phyloP scores from a whole-genome alignment of 768 basidiomycete genomes.

The Lactarius indigo region DNA sequence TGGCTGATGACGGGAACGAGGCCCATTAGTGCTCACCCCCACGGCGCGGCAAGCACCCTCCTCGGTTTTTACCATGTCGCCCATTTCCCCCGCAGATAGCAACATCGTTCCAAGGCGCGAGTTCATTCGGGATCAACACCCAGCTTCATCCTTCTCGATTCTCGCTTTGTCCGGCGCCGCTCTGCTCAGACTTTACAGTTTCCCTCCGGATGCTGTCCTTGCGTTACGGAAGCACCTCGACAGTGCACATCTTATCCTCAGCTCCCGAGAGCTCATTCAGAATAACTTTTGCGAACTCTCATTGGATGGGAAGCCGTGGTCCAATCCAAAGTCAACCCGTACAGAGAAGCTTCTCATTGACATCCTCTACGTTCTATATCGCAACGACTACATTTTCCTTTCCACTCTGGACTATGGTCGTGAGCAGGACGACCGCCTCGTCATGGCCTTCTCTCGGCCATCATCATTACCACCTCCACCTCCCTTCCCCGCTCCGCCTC shows the following conservation, averaged over 20 bases:
- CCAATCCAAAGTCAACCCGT: constrained; percentile 57
- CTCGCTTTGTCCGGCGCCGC: constrained; percentile 64
- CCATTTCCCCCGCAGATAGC: constrained; percentile 39
- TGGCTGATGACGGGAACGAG: constrained; percentile 16
- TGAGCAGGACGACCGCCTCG: constrained; percentile 68
- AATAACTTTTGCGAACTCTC: constrained; percentile 65
- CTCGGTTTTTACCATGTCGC: constrained; percentile 18
- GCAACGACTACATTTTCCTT: constrained; percentile 58
- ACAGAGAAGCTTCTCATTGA: constrained; percentile 70
- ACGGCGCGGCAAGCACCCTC: constrained; percentile 23
- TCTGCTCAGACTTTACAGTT: constrained; percentile 67
- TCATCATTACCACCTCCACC: constrained; percentile 29
- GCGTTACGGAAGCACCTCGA: constrained; percentile 58
- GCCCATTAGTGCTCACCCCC: constrained; percentile 7
- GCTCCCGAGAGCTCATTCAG: constrained; percentile 50
- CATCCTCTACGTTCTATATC: constrained; percentile 58
- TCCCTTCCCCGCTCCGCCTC: constrained; percentile 35
- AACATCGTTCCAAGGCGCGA: constrained; percentile 68
- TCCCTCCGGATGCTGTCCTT: constrained; percentile 49
- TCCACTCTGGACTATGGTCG: constrained; percentile 75
- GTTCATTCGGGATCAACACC: constrained; percentile 58
- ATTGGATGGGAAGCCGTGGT: constrained; percentile 71
- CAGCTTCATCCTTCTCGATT: constrained; percentile 60
- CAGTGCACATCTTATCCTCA: constrained; percentile 39
- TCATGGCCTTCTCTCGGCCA: constrained; percentile 65